phyloP scores from a whole-genome alignment of 1,139 yeast species.

The Martiniozyma asiatica region DNA sequence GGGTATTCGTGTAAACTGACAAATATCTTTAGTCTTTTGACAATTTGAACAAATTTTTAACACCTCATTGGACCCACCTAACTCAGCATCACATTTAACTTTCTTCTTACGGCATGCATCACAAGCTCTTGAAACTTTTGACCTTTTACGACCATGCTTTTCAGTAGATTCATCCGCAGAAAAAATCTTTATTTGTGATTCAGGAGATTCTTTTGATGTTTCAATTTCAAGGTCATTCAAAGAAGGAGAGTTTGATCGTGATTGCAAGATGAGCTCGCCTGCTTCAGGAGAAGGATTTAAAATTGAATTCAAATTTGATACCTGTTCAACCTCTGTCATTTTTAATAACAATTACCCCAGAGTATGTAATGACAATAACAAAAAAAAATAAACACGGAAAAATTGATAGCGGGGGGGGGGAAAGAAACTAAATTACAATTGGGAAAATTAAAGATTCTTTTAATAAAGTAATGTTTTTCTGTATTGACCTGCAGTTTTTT shows the following conservation, averaged over 20 bases:
- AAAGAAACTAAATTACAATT: no score
- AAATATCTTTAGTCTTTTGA: slow-evolving; percentile 36
- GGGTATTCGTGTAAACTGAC: slow-evolving; percentile 59
- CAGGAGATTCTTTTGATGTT: not conserved
- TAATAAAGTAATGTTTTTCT: no score
- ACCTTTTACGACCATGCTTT: slow-evolving; percentile 34
- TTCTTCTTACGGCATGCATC: slow-evolving; percentile 58
- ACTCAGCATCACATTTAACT: slow-evolving; percentile 49
- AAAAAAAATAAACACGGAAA: no score
- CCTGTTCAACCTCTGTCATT: no score
- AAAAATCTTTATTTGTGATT: not conserved
- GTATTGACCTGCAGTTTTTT: no score
- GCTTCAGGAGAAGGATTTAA: not conserved
- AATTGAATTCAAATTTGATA: slow-evolving; percentile 1
- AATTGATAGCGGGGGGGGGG: no score
- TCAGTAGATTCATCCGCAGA: not conserved
- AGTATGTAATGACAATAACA: no score
- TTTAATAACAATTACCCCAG: no score
- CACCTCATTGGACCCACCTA: slow-evolving; percentile 32
- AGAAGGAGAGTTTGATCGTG: no score
- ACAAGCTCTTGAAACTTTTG: slow-evolving; percentile 61
- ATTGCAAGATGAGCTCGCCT: no score
- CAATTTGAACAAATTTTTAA: slow-evolving; percentile 47
- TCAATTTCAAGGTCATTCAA: no score
- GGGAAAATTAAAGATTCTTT: no score